phyloP scores from a whole-genome alignment of 2,329 filamentous ascomycete genomes.

The Colletotrichum liriopes region DNA sequence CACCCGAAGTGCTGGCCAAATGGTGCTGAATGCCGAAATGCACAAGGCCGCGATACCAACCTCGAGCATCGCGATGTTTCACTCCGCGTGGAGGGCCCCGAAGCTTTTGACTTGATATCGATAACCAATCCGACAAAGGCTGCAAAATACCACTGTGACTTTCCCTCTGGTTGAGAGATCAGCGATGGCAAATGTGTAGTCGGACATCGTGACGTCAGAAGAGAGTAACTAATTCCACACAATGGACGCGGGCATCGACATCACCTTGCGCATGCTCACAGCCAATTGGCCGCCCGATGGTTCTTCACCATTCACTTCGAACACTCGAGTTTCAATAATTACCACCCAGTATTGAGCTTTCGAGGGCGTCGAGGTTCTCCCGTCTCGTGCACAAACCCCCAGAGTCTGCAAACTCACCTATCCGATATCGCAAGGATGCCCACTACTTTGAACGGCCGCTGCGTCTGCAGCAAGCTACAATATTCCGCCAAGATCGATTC shows the following conservation, averaged over 20 bases:
- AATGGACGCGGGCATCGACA: not conserved
- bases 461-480: not conserved
- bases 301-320: not conserved
- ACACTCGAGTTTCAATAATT: not conserved
- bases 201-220: conserved; percentile 16
- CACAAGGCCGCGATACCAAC: not conserved
- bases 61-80: not conserved
- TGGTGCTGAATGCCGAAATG: not conserved
- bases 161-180: not conserved
- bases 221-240: conserved; percentile 2
- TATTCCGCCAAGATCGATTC: not conserved
- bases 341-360: not conserved
- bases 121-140: too few relatives aligned
- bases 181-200: not conserved
- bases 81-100: not conserved
- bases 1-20: not conserved
- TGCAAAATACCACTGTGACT: too few relatives aligned
- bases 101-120: not conserved
- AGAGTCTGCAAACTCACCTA: not conserved
- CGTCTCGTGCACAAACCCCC: not conserved
- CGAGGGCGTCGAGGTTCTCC: not conserved
- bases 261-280: not conserved
- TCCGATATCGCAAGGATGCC: conserved; percentile 12
- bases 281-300: not conserved
- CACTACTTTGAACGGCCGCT: conserved; percentile 4